Percentiles rank a stretch among this genome's conserved stretches.
Evolutionary conservation across 108 stramenopile species (phyloP).

Genomic region (Parmales sp.): DNA sequence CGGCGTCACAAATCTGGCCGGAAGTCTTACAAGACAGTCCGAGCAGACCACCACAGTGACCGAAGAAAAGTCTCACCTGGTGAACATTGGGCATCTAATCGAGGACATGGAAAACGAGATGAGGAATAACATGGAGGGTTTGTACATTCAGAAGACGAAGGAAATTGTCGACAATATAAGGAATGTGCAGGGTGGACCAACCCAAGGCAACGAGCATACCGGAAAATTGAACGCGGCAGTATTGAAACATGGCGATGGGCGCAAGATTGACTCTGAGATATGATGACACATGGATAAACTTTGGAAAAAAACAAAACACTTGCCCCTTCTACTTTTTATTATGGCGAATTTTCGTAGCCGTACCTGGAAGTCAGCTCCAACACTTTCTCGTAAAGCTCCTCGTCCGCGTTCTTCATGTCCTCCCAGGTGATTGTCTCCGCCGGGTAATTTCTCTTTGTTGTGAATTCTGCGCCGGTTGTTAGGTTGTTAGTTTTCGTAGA

Average conservation of each 20-base stretch:
- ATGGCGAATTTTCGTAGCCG: slow-evolving; percentile 1
- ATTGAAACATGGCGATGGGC: background rate
- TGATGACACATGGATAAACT: too few species aligned
- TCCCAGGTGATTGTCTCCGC: background rate
- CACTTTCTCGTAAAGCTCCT: background rate
- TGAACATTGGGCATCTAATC: slow-evolving; percentile 81
- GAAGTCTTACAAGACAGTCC: slow-evolving; percentile 29
- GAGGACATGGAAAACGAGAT: slow-evolving; percentile 88
- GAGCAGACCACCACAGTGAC: slow-evolving; percentile 1
- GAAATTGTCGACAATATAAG: slow-evolving; percentile 68
- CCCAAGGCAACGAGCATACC: slow-evolving; percentile 23
- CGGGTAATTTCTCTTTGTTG: background rate
- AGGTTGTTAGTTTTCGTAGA: too few species aligned
- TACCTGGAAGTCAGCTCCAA: background rate
- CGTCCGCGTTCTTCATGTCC: background rate
- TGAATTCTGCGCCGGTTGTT: too few species aligned
- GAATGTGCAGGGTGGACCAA: slow-evolving; percentile 17
- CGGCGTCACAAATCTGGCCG: slow-evolving; percentile 33
- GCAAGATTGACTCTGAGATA: background rate
- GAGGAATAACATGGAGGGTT: slow-evolving; percentile 55
- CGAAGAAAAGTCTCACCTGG: slow-evolving; percentile 49
- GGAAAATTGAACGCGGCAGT: slow-evolving; percentile 20
- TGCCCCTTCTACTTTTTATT: too few species aligned
- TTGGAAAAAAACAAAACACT: too few species aligned
- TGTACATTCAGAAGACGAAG: slow-evolving; percentile 77